Evolutionary conservation across 371 early-diverging fungal genomes (phyloP).

Genomic region (Saksenaea vasiformis): DNA sequence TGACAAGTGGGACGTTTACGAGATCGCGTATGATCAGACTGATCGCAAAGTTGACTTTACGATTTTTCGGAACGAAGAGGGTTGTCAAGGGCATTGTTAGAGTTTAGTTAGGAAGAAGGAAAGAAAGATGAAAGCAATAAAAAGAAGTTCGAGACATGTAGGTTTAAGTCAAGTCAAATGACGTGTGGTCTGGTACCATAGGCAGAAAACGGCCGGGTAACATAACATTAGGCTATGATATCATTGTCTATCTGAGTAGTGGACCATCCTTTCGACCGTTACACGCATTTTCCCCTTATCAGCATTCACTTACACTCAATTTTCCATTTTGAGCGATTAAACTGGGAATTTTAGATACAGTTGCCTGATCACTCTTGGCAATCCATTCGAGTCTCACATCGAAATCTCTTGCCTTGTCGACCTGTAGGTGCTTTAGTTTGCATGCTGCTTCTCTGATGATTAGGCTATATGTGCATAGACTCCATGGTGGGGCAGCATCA

Average conservation of each 20-base stretch:
- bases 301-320: background rate
- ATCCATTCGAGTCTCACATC: no score
- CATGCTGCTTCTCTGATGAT: no score
- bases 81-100: constrained; percentile 26
- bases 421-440: no score
- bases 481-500: no score
- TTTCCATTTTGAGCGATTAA: background rate
- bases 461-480: no score
- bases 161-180: background rate
- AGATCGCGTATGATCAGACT: constrained; percentile 29
- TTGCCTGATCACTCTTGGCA: background rate
- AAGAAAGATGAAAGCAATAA: background rate
- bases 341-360: constrained; percentile 4
- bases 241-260: no score
- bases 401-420: no score
- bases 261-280: no score
- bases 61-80: constrained; percentile 31
- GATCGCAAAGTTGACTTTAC: constrained; percentile 32
- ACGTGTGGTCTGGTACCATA: background rate
- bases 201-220: background rate
- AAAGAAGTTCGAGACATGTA: background rate
- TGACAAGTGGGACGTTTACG: constrained; percentile 57
- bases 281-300: background rate
- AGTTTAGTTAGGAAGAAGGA: background rate
- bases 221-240: background rate